Percentiles rank a stretch among this genome's conserved stretches.
Conservation (phyloP, 768 basidiomycete genomes). For the Trametes meyenii region DNA sequence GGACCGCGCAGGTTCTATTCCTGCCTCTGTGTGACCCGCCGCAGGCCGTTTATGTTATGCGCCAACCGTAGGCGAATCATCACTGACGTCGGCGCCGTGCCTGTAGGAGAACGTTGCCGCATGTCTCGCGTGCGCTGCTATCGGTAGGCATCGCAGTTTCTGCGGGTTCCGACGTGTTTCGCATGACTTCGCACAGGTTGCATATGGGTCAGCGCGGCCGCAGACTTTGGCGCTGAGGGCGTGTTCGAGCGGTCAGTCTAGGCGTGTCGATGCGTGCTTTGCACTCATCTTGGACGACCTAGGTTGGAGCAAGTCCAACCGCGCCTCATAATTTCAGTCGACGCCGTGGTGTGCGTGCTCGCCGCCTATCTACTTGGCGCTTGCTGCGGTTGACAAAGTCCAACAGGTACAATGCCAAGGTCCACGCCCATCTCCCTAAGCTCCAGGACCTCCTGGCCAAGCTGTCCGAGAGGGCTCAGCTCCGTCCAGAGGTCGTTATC, state of each 20-base stretch:
- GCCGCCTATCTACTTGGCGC: not conserved
- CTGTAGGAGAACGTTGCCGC: slow-evolving; percentile 67
- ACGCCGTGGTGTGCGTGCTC: slow-evolving; percentile 62
- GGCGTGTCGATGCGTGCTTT: slow-evolving; percentile 1
- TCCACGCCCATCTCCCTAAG: slow-evolving; percentile 69
- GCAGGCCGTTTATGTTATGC: not conserved
- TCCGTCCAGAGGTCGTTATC: slow-evolving; percentile 56
- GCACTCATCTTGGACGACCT: not conserved
- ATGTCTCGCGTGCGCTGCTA: slow-evolving; percentile 67
- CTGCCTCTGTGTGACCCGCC: not conserved
- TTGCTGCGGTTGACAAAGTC: not conserved
- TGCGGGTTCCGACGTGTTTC: not conserved
- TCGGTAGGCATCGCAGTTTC: slow-evolving; percentile 41
- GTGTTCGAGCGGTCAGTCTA: slow-evolving; percentile 65
- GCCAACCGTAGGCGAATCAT: not conserved
- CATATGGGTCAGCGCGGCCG: slow-evolving; percentile 84
- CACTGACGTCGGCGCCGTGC: not conserved
- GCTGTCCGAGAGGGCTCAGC: slow-evolving; percentile 42
- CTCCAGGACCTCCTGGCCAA: slow-evolving; percentile 57
- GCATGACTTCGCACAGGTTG: slow-evolving; percentile 40
- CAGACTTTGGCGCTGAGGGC: slow-evolving; percentile 81
- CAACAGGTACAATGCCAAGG: slow-evolving; percentile 68
- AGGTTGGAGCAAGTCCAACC: slow-evolving; percentile 83
- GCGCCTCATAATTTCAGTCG: slow-evolving; percentile 70
- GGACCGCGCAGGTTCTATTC: slow-evolving; percentile 1